Percentiles rank a stretch among this genome's conserved stretches.
Conservation (phyloP, 495 filamentous ascomycete genomes). For the Aspergillus bertholletiae region DNA sequence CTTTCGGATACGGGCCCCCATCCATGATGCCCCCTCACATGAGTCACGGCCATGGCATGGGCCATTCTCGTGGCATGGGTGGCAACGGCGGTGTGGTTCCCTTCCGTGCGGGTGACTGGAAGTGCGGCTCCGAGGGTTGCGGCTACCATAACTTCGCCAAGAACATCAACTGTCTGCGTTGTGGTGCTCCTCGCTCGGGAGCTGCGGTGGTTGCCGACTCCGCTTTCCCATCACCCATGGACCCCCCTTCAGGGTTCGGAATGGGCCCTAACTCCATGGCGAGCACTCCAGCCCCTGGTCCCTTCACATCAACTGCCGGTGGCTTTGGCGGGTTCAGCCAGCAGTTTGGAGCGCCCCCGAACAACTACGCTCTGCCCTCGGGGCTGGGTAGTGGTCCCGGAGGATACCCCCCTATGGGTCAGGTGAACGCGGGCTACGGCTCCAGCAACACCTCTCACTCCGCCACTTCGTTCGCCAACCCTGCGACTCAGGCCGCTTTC, state of each 20-base stretch:
- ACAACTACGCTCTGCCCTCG: constrained; percentile 88
- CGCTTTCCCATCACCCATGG: constrained; percentile 87
- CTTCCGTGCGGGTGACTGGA: constrained; percentile 98
- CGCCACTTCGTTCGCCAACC: constrained; percentile 87
- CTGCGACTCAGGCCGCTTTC: constrained; percentile 88
- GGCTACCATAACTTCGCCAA: constrained; percentile 99
- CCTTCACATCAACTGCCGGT: constrained; percentile 70
- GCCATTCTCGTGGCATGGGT: constrained; percentile 67
- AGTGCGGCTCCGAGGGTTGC: constrained; percentile 96
- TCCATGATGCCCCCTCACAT: constrained; percentile 83
- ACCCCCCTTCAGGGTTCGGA: constrained; percentile 74
- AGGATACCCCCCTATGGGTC: constrained; percentile 75
- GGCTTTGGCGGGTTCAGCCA: constrained; percentile 76
- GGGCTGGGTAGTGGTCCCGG: constrained; percentile 75
- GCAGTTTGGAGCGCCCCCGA: constrained; percentile 83
- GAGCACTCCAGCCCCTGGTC: constrained; percentile 78
- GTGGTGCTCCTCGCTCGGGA: constrained; percentile 88
- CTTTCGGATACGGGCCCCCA: constrained; percentile 71
- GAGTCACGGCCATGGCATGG: constrained; percentile 70
- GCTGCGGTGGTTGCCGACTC: constrained; percentile 93
- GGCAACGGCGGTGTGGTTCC: constrained; percentile 86
- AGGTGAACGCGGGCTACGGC: constrained; percentile 68
- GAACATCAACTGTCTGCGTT: constrained; percentile 95
- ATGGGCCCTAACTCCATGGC: constrained; percentile 77
- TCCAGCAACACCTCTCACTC: constrained; percentile 68